These are phyloP conservation scores for Fonsecaea pugnacius DNA, from an alignment of 2,329 filamentous ascomycete species.

Conservation along the genomic window DNA sequence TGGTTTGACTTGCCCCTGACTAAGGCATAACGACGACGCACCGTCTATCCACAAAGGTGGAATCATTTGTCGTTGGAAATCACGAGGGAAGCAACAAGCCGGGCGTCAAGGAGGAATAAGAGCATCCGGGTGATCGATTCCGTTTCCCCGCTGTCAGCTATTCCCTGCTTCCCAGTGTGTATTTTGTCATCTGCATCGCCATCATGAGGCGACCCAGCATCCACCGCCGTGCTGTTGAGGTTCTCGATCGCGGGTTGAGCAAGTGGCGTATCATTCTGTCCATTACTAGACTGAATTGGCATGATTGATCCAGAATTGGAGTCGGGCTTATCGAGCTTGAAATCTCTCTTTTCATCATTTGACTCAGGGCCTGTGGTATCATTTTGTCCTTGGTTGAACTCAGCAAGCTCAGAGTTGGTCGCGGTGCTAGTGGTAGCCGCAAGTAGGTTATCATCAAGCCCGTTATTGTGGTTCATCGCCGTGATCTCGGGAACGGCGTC, in stretches of 20 bases:
- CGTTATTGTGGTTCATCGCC: background rate
- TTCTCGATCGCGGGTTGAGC: background rate
- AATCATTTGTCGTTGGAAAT: too few relatives aligned
- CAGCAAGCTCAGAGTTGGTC: background rate
- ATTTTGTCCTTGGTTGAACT: background rate
- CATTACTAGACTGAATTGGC: background rate
- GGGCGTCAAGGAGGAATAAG: too few relatives aligned
- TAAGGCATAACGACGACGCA: too few relatives aligned
- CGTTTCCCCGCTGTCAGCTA: background rate
- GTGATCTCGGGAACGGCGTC: conserved; percentile 74
- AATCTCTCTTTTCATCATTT: background rate
- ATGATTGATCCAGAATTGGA: background rate
- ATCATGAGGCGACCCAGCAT: background rate
- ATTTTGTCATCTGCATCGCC: background rate
- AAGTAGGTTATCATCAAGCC: background rate
- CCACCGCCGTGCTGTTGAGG: background rate
- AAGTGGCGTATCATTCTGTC: background rate
- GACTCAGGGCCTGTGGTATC: background rate
- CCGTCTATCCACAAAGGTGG: too few relatives aligned
- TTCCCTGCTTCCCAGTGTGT: background rate
- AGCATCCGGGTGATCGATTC: too few relatives aligned
- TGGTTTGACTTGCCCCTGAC: too few relatives aligned
- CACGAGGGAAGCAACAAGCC: too few relatives aligned
- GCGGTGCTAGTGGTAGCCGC: too few relatives aligned
- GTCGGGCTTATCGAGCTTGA: background rate